Conservation (phyloP, 2,329 filamentous ascomycete genomes). For the Pseudonectria buxi region DNA sequence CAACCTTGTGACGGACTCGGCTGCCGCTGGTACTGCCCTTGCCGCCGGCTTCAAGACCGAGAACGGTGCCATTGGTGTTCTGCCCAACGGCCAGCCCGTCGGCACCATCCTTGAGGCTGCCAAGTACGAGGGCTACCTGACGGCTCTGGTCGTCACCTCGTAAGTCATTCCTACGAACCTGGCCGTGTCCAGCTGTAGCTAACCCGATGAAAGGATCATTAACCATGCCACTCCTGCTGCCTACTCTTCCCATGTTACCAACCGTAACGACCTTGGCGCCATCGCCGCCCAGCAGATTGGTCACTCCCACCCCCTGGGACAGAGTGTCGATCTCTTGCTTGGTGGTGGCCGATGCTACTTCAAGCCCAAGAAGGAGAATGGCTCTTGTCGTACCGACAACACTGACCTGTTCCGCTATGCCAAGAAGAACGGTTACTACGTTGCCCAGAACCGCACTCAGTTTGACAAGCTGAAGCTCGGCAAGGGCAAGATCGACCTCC, state of each 20-base stretch:
- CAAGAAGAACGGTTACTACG: constrained; percentile 25
- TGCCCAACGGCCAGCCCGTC: constrained; percentile 24
- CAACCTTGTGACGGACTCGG: constrained; percentile 32
- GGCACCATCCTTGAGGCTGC: constrained; percentile 33
- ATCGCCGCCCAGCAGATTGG: constrained; percentile 32
- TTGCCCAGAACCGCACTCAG: constrained; percentile 25
- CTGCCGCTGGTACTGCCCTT: constrained; percentile 31
- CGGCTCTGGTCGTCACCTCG: constrained; percentile 30
- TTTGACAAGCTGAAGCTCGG: constrained; percentile 23
- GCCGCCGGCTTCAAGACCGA: constrained; percentile 31
- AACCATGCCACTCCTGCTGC: constrained; percentile 24
- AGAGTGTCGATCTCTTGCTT: constrained; percentile 29
- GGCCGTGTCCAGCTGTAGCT: no score
- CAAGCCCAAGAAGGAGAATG: constrained; percentile 26
- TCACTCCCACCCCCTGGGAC: constrained; percentile 26
- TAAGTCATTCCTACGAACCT: no score
- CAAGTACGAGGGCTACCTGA: constrained; percentile 29
- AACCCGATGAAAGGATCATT: constrained; percentile 19
- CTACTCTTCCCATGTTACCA: constrained; percentile 26
- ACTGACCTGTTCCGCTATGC: constrained; percentile 28
- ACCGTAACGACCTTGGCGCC: constrained; percentile 24
- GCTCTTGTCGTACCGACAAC: constrained; percentile 29
- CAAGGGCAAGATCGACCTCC: constrained; percentile 21
- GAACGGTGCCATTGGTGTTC: constrained; percentile 29
- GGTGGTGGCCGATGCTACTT: constrained; percentile 34